Evolutionary conservation across 257 asterid genomes (phyloP), one percentile per base, ranked within the genome.

Genomic region (Solanum clarkiae): DNA sequence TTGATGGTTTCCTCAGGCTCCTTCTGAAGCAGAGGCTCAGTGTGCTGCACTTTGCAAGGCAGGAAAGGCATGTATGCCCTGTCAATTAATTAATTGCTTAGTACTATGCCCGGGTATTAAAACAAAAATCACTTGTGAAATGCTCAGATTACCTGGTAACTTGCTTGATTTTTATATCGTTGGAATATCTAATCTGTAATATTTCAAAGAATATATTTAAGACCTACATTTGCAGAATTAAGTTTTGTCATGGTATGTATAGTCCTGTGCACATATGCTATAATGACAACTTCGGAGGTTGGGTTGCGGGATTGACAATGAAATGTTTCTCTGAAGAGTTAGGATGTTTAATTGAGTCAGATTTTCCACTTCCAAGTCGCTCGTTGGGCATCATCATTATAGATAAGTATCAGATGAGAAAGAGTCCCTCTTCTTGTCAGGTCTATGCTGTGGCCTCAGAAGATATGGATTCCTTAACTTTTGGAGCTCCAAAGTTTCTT

Each of bases 401-500:
- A 9, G 65, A 79, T 53, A 54, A 0, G 65, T 51, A 77, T 77
- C n/a, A 7, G 77, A 68, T 68, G 77, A 68, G 87, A 44, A 55
- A 65, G 80, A 59, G 24, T 87, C 88, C 57, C 82, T 75, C 71
- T 89, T 74, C 62, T 7, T 80, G 44, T 77, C 88, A 96, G 99
- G 99, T 94, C 86, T 97, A 95, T 89, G 99, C 93, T 84, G 98
- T 95, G 82, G 99, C 99, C 51, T 97, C 99, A 53, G 99, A 97
- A 89, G 99, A 97, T 91, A 97, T 97, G 99, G 99, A 97, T 91
- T 97, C 98, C 63, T 90, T 97, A 80, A 95, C 99, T 44, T 97
- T 97, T 89, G 99, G 99, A 88, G 95, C 98, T 87, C 94, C 98
- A 54, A 93, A 84, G 86, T 96, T 96, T 90, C 93, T 96, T 87